Evolutionary conservation across 345 rosid genomes (phyloP), one percentile per base, ranked within the genome.

Genomic region (Lumnitzera littorea): DNA sequence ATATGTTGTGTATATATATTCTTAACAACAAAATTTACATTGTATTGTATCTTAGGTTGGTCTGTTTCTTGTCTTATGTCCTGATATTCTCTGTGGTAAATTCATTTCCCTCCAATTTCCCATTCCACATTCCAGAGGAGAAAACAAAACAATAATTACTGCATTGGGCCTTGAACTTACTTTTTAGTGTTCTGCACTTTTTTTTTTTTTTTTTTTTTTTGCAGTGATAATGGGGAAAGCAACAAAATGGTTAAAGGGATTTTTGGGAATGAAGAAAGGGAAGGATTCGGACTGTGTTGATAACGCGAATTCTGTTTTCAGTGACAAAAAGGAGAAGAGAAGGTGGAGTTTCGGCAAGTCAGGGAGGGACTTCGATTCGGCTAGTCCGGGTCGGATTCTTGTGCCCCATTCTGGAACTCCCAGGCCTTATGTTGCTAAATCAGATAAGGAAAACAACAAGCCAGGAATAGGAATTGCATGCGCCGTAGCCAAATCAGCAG

Each of bases 181-280:
- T 36, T 36, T 36, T 36, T 36, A 36, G 43, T 0, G 43, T 36
- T 36, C 11, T 36, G 43, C 7, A 9, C 43, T 0, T 36, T 4
- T 36, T 36, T 9, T 36, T 36, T 36, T 9, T 36, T 36, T 5
- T 5, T 36, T 20, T 20, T 20, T 36, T 16, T 11, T 64, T 53
- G 50, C 58, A 60, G 69, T 62, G 59, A 57, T 23, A 56, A 72
- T 91, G 96, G 96, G 90, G 0, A 83, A 71, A 72, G 86, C 80
- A 50, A 27, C 78, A 5, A 84, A 80, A 71, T 91, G 98, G 95
- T 60, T 86, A n/a, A 91, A 80, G 71, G 74, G 90, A 15, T 43
- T 88, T 23, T 73, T 91, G 53, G 84, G 96, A 5, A 73, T 71
- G 67, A 88, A 79, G 72, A 84, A 78, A 63, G 82, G 64, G 50